These are phyloP conservation scores for Coemansia sp. DNA, from an alignment of 192 early-diverging fungal genomes.

Conservation along the genomic window DNA sequence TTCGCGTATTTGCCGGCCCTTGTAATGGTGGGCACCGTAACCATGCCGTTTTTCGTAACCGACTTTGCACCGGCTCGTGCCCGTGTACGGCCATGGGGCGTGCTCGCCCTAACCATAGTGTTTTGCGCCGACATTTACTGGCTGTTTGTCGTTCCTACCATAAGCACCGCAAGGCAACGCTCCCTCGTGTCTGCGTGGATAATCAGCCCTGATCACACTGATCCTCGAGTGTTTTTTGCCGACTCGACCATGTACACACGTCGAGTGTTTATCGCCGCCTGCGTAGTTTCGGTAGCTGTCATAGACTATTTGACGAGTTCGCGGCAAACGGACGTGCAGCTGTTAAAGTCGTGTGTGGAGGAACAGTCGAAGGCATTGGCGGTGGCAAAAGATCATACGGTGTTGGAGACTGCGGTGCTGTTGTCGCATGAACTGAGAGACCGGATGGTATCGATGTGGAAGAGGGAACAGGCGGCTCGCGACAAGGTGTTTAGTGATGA, in stretches of 20 bases:
- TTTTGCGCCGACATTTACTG: constrained; percentile 40
- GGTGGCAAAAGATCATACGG: constrained; percentile 31
- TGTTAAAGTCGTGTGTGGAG: constrained; percentile 29
- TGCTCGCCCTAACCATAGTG: constrained; percentile 25
- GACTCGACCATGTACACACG: constrained; percentile 42
- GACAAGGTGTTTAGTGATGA: constrained; percentile 27
- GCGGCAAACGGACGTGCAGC: constrained; percentile 47
- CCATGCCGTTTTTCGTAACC: constrained; percentile 32
- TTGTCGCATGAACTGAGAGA: constrained; percentile 27
- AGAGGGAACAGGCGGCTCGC: constrained; percentile 19
- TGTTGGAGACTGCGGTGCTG: constrained; percentile 37
- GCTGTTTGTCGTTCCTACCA: constrained; percentile 32
- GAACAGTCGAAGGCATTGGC: constrained; percentile 18
- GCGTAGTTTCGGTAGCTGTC: constrained; percentile 15
- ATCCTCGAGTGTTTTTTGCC: constrained; percentile 27
- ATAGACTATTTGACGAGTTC: constrained; percentile 44
- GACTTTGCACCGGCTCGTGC: constrained; percentile 42
- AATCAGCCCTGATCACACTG: constrained; percentile 31
- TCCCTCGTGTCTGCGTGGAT: constrained; percentile 21
- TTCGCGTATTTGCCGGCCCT: constrained; percentile 46
- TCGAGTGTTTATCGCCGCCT: constrained; percentile 18
- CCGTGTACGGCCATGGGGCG: constrained; percentile 36
- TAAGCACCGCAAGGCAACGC: constrained; percentile 5
- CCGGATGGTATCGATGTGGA: constrained; percentile 26
- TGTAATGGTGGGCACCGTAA: constrained; percentile 24